Percentiles rank a stretch among this genome's conserved stretches.
Conservation (phyloP, 2,329 filamentous ascomycete genomes). For the Boeremia exigua region DNA sequence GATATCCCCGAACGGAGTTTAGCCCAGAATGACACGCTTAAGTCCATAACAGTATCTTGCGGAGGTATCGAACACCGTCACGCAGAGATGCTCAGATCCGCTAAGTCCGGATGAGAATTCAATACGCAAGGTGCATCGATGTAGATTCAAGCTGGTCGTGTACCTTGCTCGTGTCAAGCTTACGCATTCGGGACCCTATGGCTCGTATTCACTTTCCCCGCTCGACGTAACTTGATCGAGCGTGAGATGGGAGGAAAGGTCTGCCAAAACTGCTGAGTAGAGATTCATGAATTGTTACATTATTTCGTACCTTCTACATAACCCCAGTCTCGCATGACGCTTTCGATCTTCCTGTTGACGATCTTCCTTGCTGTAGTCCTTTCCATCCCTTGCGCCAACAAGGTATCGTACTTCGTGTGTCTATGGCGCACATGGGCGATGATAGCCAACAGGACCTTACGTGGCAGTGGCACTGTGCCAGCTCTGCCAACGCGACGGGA, state of each 20-base stretch:
- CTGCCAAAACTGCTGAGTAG: conserved; percentile 8
- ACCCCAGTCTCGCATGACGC: conserved; percentile 35
- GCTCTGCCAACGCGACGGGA: conserved; percentile 58
- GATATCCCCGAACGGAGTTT: too few species aligned
- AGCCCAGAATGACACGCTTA: too few species aligned
- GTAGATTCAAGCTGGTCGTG: too few species aligned
- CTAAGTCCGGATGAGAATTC: not conserved
- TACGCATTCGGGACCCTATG: not conserved
- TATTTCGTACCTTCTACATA: conserved; percentile 26
- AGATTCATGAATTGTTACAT: not conserved
- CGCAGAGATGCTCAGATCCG: not conserved
- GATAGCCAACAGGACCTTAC: conserved; percentile 56
- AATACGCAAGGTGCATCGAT: too few species aligned
- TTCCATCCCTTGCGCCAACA: conserved; percentile 35
- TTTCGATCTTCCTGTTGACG: conserved; percentile 30
- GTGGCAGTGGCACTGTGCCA: conserved; percentile 44
- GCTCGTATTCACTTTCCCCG: not conserved
- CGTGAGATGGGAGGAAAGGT: conserved; percentile 23
- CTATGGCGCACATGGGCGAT: conserved; percentile 58
- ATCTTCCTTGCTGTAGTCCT: conserved; percentile 31
- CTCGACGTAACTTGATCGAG: not conserved
- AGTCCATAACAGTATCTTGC: not conserved
- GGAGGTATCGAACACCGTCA: not conserved
- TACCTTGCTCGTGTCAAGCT: not conserved
- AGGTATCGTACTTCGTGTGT: conserved; percentile 56